phyloP scores from a whole-genome alignment of 495 filamentous ascomycete genomes.

The Darksidea phi region DNA sequence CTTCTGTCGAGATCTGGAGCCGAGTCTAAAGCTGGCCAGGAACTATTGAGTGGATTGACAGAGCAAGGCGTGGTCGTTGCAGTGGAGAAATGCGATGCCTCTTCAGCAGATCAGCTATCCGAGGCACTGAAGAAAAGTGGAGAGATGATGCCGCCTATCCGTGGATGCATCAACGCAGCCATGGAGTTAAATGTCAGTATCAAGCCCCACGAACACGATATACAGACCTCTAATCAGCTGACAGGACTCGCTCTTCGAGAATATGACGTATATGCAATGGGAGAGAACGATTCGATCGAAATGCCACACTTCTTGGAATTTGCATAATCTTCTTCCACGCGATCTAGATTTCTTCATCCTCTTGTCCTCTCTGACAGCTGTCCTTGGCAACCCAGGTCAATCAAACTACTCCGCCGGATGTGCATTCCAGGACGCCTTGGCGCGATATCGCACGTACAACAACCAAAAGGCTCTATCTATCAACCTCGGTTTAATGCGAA shows the following conservation, averaged over 20 bases:
- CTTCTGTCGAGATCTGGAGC: no score
- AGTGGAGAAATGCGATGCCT: background rate
- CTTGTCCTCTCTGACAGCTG: conserved; percentile 8
- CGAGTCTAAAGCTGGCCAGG: no score
- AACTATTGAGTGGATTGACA: background rate
- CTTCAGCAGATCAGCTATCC: background rate
- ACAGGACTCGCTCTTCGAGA: conserved; percentile 4
- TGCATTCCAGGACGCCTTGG: conserved; percentile 16
- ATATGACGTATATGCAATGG: conserved; percentile 15
- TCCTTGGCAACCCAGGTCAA: conserved; percentile 16
- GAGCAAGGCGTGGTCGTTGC: background rate
- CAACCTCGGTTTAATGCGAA: conserved; percentile 20
- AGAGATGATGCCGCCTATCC: background rate
- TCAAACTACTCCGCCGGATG: conserved; percentile 25
- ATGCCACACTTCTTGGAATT: conserved; percentile 1
- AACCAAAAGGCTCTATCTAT: conserved; percentile 10
- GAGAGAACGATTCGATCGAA: background rate
- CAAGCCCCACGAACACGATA: no score
- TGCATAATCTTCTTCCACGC: background rate
- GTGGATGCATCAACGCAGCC: background rate
- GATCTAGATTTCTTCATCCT: conserved; percentile 25
- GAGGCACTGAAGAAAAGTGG: background rate
- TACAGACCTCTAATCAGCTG: no score
- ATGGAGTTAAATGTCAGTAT: background rate
- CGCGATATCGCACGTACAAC: background rate